A percentile compares a stretch with the other conserved stretches of the same genome.
Evolutionary conservation across 495 filamentous ascomycete species (phyloP).

Genomic region (Friedmanniomyces simplex): DNA sequence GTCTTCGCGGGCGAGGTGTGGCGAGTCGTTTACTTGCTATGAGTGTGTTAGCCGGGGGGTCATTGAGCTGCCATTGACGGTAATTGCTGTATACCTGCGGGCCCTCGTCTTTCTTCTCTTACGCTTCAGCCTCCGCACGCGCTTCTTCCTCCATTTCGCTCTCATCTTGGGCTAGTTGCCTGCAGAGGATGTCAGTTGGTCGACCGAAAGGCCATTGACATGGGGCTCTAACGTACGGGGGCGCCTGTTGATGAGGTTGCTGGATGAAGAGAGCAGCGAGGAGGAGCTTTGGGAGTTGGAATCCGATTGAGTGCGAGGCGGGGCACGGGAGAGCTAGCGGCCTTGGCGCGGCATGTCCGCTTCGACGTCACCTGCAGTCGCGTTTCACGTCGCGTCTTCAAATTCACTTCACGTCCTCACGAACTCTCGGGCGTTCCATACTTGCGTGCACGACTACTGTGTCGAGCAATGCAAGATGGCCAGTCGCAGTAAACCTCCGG

Average conservation of each 20-base stretch:
- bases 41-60: conserved; percentile 14
- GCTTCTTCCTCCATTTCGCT: conserved; percentile 99
- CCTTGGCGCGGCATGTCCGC: background rate
- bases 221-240: background rate
- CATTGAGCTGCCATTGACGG: too few species aligned
- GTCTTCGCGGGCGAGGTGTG: conserved; percentile 26
- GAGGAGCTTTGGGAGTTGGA: background rate
- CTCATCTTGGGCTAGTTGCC: conserved; percentile 62
- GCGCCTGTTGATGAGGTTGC: background rate
- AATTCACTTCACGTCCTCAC: too few species aligned
- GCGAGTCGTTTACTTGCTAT: conserved; percentile 36
- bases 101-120: conserved; percentile 99
- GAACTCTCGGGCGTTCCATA: too few species aligned
- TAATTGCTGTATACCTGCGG: conserved; percentile 62
- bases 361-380: background rate
- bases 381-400: background rate
- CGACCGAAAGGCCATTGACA: background rate
- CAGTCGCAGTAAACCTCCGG: too few species aligned
- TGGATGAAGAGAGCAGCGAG: background rate
- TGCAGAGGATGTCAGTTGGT: background rate
- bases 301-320: background rate
- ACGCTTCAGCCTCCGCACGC: conserved; percentile 91
- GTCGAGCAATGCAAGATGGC: too few species aligned
- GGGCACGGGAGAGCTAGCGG: background rate
- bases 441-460: too few species aligned